Evolutionary conservation across 768 basidiomycete species (phyloP).

Genomic region (Lanmaoa pseudosensibilis): DNA sequence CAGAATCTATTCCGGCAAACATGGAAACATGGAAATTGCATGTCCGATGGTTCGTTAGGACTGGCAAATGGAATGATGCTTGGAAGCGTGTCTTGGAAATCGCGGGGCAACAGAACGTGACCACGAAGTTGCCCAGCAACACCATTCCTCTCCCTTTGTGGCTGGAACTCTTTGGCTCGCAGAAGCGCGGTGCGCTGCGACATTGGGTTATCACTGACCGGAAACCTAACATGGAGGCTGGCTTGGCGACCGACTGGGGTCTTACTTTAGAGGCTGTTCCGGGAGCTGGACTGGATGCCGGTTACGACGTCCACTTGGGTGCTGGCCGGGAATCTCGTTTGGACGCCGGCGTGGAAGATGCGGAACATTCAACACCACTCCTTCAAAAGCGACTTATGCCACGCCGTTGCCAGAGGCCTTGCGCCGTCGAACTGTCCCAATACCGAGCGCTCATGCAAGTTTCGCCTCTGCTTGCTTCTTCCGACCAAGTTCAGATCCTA

Average conservation of each 20-base stretch:
- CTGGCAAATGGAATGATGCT: slow-evolving; percentile 57
- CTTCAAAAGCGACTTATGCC: slow-evolving; percentile 16
- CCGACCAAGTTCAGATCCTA: slow-evolving; percentile 36
- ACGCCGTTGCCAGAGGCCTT: slow-evolving; percentile 11
- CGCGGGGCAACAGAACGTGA: slow-evolving; percentile 6
- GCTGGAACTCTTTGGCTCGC: slow-evolving; percentile 58
- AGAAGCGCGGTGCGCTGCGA: slow-evolving; percentile 38
- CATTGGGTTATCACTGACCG: slow-evolving; percentile 12
- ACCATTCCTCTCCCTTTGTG: slow-evolving; percentile 50
- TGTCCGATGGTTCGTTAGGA: slow-evolving; percentile 55
- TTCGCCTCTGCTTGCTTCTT: slow-evolving; percentile 38
- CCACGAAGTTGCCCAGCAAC: slow-evolving; percentile 1
- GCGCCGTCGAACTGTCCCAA: slow-evolving; percentile 23
- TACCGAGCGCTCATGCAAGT: slow-evolving; percentile 44
- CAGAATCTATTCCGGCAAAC: slow-evolving; percentile 42
- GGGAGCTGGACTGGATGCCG: not conserved
- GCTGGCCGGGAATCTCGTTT: not conserved
- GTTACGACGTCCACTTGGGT: not conserved
- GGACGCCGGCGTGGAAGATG: not conserved
- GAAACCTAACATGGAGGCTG: not conserved
- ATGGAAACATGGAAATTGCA: slow-evolving; percentile 57
- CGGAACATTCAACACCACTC: not conserved
- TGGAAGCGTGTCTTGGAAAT: slow-evolving; percentile 45
- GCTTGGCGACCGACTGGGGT: not conserved
- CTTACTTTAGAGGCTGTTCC: not conserved